phyloP scores from a whole-genome alignment of 106 monocot species.

The Dendrobium chrysotoxum region DNA sequence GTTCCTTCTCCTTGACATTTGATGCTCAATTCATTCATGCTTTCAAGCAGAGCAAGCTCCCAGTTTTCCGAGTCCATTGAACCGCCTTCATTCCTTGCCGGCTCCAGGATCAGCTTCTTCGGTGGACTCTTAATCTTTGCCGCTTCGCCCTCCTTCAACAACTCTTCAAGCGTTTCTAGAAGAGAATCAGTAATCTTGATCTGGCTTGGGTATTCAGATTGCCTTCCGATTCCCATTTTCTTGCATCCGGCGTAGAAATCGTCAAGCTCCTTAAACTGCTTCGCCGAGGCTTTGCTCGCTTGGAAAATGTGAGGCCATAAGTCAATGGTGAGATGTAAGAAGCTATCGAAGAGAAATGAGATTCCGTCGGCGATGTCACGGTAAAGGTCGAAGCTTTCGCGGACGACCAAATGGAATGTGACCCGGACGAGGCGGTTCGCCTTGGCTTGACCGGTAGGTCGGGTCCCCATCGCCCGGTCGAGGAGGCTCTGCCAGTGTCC shows the following conservation, averaged over 20 bases:
- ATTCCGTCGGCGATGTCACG: conserved; percentile 11
- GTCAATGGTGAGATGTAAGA: conserved; percentile 12
- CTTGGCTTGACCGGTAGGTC: conserved; percentile 20
- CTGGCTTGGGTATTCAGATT: conserved; percentile 44
- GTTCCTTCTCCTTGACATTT: neutral
- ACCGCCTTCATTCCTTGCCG: neutral
- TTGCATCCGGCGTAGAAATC: conserved; percentile 15
- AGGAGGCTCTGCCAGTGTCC: conserved; percentile 13
- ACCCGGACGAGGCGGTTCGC: conserved; percentile 11
- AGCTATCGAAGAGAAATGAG: conserved; percentile 17
- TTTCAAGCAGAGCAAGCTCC: conserved; percentile 33
- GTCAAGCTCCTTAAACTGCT: conserved; percentile 20
- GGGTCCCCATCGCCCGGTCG: conserved; percentile 24
- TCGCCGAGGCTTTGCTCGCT: conserved; percentile 6
- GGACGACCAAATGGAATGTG: conserved; percentile 7
- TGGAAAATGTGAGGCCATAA: conserved; percentile 1
- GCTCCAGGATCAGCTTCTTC: conserved; percentile 3
- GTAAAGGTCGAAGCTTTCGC: conserved; percentile 24
- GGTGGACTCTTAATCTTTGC: neutral
- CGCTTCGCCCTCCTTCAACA: conserved; percentile 12
- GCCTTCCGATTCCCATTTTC: conserved; percentile 37
- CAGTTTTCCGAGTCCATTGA: conserved; percentile 12
- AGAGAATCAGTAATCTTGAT: conserved; percentile 36
- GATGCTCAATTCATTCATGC: conserved; percentile 13
- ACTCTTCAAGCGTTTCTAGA: conserved; percentile 27